Base-by-base conservation (phyloP, 768 basidiomycete species). In the Leccinum rimulosum region DNA sequence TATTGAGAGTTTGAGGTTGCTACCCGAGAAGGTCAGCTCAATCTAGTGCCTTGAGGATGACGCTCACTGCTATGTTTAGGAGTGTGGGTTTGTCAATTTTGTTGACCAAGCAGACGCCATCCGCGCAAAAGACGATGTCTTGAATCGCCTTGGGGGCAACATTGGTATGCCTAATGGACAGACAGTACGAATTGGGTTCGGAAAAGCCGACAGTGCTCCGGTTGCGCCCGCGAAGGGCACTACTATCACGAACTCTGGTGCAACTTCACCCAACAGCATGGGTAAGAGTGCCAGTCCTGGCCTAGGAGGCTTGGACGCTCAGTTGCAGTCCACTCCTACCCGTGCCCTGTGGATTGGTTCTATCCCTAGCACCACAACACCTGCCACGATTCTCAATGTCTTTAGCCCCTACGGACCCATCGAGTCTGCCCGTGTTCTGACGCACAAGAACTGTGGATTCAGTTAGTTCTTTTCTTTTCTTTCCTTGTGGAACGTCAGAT, bases 1-100 rank as follows among this genome's bases (percentile, higher is more conserved):
- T 35, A 98, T 99, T 65, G 97, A 99, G 77, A 95, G 92, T 67
- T 76, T 99, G 71, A 80, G 97, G 66, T 80, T 99, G 68, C 80
- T 99, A 56, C 96, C 96, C 6, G 97, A 99, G 77, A 99, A 99
- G 89, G 95, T 95, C 50, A 1, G 73, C 56, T 43, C 19, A 12
- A 28, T 30, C 11, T 12, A 12, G 3, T 30, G 7, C 8, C 31
- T 63, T 47, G 50, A 51, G 6, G 61, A 57, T 47, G 50, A 31
- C 19, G 3, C 70, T 73, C n/a, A 73, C 35, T n/a, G 15, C 49
- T 50, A 7, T 33, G 53, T 58, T 38, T 60, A 98, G 95, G 95
- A 97, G 73, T 99, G 97, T 70, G 97, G 96, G 9, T 99, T 99
- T 71, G 96, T 99, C 70, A 99, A 99, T 72, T 99, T 97, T 71